Evolutionary conservation across 345 rosid species (phyloP).

Genomic region (Draba incana): DNA sequence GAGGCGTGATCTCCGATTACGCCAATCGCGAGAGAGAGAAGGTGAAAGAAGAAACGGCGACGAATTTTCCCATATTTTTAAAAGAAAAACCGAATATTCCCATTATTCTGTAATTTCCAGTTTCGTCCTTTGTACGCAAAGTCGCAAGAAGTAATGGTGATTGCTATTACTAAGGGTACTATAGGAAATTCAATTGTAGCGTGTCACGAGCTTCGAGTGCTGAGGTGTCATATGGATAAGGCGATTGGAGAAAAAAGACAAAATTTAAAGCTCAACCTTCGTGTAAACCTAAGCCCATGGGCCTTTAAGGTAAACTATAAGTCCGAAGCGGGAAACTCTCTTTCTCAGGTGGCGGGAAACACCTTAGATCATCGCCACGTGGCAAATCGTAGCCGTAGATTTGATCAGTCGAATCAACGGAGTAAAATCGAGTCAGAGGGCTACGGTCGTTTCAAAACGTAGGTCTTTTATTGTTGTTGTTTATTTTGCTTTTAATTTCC

Average conservation of each 20-base stretch:
- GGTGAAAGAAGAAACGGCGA: constrained; percentile 27
- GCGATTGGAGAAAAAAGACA: not conserved
- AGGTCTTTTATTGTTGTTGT: not conserved
- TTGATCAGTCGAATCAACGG: constrained; percentile 37
- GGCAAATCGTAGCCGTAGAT: constrained; percentile 35
- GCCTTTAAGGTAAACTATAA: not conserved
- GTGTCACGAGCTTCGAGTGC: constrained; percentile 25
- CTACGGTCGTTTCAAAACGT: constrained; percentile 30
- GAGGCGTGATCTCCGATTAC: constrained; percentile 11
- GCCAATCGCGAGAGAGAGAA: constrained; percentile 16
- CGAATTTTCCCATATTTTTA: not conserved
- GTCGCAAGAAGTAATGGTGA: not conserved
- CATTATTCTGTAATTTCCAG: not conserved
- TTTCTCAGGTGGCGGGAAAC: constrained; percentile 35
- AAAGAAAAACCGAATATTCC: constrained; percentile 10
- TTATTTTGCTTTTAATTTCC: constrained; percentile 16
- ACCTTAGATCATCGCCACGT: not conserved
- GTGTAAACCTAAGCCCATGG: constrained; percentile 11
- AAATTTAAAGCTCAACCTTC: not conserved
- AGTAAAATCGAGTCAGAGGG: constrained; percentile 18
- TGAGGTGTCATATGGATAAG: constrained; percentile 40
- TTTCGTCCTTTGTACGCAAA: constrained; percentile 30
- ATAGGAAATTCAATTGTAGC: constrained; percentile 2
- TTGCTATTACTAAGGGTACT: constrained; percentile 12
- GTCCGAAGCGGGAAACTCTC: constrained; percentile 36